Conservation (phyloP, 139 green algal genomes). For the Axilococcus clingmanii region DNA sequence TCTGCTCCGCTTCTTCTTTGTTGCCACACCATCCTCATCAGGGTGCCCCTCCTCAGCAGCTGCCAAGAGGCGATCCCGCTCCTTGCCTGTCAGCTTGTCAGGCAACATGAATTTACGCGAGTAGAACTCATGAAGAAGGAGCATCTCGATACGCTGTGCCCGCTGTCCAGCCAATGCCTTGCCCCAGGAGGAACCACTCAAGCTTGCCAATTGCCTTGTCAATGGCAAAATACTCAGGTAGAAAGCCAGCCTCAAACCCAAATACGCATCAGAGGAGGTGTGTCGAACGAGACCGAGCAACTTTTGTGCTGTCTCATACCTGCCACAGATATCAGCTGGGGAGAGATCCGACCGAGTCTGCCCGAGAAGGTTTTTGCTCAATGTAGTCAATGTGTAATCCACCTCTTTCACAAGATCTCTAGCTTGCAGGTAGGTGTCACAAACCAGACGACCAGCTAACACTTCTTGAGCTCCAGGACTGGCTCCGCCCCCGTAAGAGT, state of each 20-base stretch:
- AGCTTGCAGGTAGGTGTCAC: slow-evolving; percentile 91
- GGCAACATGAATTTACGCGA: slow-evolving; percentile 90
- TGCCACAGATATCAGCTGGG: slow-evolving; percentile 36
- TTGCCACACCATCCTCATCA: slow-evolving; percentile 2
- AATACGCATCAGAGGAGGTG: slow-evolving; percentile 84
- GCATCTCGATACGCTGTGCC: slow-evolving; percentile 94
- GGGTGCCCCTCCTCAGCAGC: slow-evolving; percentile 1
- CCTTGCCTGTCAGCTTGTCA: slow-evolving; percentile 69
- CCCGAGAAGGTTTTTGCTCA: slow-evolving; percentile 69
- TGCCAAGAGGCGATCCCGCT: slow-evolving; percentile 38
- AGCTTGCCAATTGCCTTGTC: slow-evolving; percentile 68
- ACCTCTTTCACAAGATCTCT: slow-evolving; percentile 86
- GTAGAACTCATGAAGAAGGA: slow-evolving; percentile 99
- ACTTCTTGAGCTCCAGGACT: slow-evolving; percentile 13
- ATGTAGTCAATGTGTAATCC: slow-evolving; percentile 85
- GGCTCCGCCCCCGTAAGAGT: slow-evolving; percentile 78
- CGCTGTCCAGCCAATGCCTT: slow-evolving; percentile 71
- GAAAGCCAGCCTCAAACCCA: slow-evolving; percentile 74
- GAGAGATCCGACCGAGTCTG: slow-evolving; percentile 60
- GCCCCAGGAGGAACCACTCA: slow-evolving; percentile 76
- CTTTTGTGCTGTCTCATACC: slow-evolving; percentile 34
- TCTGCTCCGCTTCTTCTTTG: slow-evolving; percentile 29
- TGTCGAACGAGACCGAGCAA: slow-evolving; percentile 66
- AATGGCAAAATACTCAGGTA: slow-evolving; percentile 71
- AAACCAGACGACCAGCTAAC: slow-evolving; percentile 79